Conservation (phyloP, 1,139 yeast species). For the Kazachstania sp. region DNA sequence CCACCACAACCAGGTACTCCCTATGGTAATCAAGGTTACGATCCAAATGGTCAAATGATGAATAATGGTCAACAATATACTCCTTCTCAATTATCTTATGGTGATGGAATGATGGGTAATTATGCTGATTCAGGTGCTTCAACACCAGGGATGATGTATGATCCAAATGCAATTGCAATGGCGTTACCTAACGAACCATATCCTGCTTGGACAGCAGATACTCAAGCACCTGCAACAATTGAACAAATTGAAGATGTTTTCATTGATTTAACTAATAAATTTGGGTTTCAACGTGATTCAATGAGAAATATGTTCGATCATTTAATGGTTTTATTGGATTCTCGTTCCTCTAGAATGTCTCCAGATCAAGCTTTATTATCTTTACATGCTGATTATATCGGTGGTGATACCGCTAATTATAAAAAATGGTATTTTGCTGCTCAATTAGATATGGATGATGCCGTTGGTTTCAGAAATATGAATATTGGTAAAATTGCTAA, state of each 20-base stretch:
- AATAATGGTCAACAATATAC: constrained; percentile 68
- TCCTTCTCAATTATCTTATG: constrained; percentile 77
- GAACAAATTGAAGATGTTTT: constrained; percentile 90
- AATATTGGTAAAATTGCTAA: constrained; percentile 59
- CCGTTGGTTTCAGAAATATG: constrained; percentile 72
- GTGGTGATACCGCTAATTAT: constrained; percentile 87
- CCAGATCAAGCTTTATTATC: constrained; percentile 90
- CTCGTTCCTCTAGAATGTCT: constrained; percentile 93
- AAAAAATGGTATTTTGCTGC: constrained; percentile 96
- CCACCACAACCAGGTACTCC: constrained; percentile 56
- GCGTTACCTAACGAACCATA: constrained; percentile 65
- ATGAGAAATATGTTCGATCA: constrained; percentile 96
- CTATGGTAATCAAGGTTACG: constrained; percentile 36
- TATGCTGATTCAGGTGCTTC: constrained; percentile 69
- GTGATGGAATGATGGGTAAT: constrained; percentile 36
- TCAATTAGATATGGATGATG: constrained; percentile 75
- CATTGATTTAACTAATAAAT: constrained; percentile 78
- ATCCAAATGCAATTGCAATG: constrained; percentile 53
- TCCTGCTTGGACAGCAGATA: constrained; percentile 94
- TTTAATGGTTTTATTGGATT: constrained; percentile 86
- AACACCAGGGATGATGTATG: constrained; percentile 69
- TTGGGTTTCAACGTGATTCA: constrained; percentile 96
- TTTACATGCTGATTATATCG: constrained; percentile 94
- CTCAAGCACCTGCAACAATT: constrained; percentile 73
- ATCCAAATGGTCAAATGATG: constrained; percentile 46